Evolutionary conservation across 23 red algal species (phyloP).

Genomic region (Pyropia haitanensis): DNA sequence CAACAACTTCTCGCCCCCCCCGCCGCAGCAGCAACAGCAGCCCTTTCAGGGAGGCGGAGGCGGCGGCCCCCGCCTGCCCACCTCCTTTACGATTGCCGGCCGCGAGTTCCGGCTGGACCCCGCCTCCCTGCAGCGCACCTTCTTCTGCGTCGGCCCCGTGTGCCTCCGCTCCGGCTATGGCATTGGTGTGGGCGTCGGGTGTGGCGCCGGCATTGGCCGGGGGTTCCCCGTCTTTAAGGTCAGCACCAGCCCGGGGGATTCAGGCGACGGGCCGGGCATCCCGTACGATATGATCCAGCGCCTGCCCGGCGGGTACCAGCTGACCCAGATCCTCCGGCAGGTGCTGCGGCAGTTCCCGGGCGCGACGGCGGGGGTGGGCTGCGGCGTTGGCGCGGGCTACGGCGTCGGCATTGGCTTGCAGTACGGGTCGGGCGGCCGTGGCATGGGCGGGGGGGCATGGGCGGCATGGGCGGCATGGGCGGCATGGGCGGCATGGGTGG

Average conservation of each 20-base stretch:
- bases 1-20: too few relatives aligned
- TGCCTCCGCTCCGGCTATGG: constrained; percentile 84
- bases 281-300: constrained; percentile 33
- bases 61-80: too few relatives aligned
- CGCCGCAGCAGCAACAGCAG: too few relatives aligned
- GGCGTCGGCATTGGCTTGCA: constrained; percentile 89
- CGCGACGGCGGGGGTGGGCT: constrained; percentile 70
- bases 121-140: constrained; percentile 53
- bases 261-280: constrained; percentile 37
- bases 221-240: constrained; percentile 30
- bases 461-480: constrained; percentile 17
- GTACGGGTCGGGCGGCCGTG: constrained; percentile 52
- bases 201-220: constrained; percentile 77
- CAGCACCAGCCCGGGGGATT: constrained; percentile 17
- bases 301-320: constrained; percentile 81
- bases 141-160: constrained; percentile 86
- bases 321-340: constrained; percentile 66
- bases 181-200: constrained; percentile 76
- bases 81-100: too few relatives aligned
- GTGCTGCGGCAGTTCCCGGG: constrained; percentile 83
- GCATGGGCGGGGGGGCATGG: constrained; percentile 7
- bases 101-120: too few relatives aligned
- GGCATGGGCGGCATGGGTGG: constrained; percentile 34
- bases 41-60: too few relatives aligned
- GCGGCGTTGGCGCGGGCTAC: constrained; percentile 89